These are phyloP conservation scores for Candida sakaeoensis DNA, from an alignment of 805 yeast species.

Conservation along the genomic window DNA sequence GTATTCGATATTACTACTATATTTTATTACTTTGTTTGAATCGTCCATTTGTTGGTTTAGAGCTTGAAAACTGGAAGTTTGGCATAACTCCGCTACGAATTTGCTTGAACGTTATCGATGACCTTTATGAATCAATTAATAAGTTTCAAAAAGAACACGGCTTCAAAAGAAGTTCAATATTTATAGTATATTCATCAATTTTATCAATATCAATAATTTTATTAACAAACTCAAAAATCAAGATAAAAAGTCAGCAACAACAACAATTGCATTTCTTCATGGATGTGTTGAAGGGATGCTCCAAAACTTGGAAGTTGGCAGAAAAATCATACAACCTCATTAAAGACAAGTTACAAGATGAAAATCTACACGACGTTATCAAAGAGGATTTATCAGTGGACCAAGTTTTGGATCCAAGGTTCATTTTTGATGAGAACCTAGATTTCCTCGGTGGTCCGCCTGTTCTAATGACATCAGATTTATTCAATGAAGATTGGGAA, in stretches of 20 bases:
- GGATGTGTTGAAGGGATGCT: slow-evolving; percentile 36
- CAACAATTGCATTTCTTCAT: slow-evolving; percentile 35
- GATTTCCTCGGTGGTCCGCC: slow-evolving; percentile 53
- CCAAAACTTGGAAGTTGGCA: slow-evolving; percentile 46
- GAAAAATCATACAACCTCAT: slow-evolving; percentile 43
- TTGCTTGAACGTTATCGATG: slow-evolving; percentile 40
- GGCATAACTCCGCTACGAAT: slow-evolving; percentile 27
- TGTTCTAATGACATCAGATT: slow-evolving; percentile 47
- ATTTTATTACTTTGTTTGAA: slow-evolving; percentile 56
- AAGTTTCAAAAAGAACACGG: slow-evolving; percentile 39
- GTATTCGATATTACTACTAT: slow-evolving; percentile 56
- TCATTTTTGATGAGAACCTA: slow-evolving; percentile 18
- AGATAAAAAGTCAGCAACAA: slow-evolving; percentile 23
- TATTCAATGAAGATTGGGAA: slow-evolving; percentile 48
- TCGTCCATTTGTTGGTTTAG: slow-evolving; percentile 52
- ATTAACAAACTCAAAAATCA: slow-evolving; percentile 27
- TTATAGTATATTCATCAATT: slow-evolving; percentile 46
- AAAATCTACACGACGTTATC: slow-evolving; percentile 6
- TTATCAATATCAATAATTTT: slow-evolving; percentile 41
- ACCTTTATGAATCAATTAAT: slow-evolving; percentile 35
- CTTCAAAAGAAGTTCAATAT: slow-evolving; percentile 38
- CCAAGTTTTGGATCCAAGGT: slow-evolving; percentile 12
- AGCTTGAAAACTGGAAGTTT: slow-evolving; percentile 10
- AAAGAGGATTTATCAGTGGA: not conserved
- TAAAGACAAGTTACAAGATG: slow-evolving; percentile 27